Evolutionary conservation across 129 eudicot species (phyloP).

Genomic region (Helianthus tuberosus): DNA sequence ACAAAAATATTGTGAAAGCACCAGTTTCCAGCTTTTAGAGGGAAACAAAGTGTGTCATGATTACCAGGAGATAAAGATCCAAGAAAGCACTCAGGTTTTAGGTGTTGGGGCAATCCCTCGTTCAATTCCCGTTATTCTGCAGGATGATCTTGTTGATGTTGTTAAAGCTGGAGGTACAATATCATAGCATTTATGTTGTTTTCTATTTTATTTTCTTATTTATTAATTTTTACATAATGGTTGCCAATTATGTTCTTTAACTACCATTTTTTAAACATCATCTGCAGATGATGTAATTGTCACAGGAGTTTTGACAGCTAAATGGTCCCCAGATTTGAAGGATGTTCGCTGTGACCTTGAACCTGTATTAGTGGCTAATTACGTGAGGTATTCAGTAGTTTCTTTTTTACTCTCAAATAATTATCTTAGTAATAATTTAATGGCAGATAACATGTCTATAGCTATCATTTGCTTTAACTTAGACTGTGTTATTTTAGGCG

Average conservation of each 20-base stretch:
- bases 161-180: constrained; percentile 95
- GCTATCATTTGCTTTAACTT: constrained; percentile 7
- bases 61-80: constrained; percentile 96
- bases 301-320: constrained; percentile 95
- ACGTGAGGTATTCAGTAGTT: constrained; percentile 54
- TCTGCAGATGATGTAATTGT: constrained; percentile 90
- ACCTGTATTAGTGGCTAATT: constrained; percentile 89
- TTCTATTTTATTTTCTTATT: background rate
- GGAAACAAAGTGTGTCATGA: constrained; percentile 76
- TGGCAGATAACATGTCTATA: background rate
- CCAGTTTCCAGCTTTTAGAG: constrained; percentile 71
- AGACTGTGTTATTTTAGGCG: constrained; percentile 42
- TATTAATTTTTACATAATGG: background rate
- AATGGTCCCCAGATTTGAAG: constrained; percentile 89
- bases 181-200: constrained; percentile 12
- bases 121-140: constrained; percentile 84
- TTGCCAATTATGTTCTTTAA: constrained; percentile 6
- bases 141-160: constrained; percentile 92
- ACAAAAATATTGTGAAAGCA: constrained; percentile 72
- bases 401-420: constrained; percentile 7
- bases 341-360: constrained; percentile 99
- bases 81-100: constrained; percentile 88
- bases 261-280: background rate
- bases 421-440: constrained; percentile 17
- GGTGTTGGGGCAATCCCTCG: constrained; percentile 99